Conservation (phyloP, 768 basidiomycete species). For the Mycena venus region DNA sequence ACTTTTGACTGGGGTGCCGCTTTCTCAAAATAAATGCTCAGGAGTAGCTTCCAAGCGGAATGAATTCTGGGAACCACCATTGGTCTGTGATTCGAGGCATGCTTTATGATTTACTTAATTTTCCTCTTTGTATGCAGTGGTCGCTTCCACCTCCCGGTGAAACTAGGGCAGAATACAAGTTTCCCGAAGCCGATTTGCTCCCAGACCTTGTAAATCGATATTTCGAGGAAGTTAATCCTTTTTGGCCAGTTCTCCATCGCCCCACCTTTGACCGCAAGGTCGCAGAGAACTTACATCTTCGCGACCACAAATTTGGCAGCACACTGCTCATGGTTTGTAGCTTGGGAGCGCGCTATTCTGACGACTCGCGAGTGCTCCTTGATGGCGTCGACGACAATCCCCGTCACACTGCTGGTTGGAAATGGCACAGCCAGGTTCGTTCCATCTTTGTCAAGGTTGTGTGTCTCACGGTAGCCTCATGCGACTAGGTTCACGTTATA, state of each 20-base stretch:
- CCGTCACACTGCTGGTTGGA: constrained; percentile 67
- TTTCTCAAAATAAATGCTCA: neutral
- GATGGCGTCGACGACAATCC: constrained; percentile 47
- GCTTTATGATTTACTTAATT: neutral
- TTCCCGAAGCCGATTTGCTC: constrained; percentile 68
- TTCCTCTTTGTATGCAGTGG: neutral
- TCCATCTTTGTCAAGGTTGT: neutral
- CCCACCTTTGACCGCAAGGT: constrained; percentile 73
- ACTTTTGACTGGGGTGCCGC: neutral
- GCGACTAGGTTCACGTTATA: constrained; percentile 46
- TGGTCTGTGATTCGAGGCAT: constrained; percentile 52
- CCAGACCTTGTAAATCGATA: constrained; percentile 69
- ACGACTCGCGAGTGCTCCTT: constrained; percentile 72
- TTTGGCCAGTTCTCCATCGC: constrained; percentile 78
- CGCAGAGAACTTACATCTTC: constrained; percentile 62
- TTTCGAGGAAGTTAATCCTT: constrained; percentile 62
- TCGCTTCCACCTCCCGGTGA: constrained; percentile 27
- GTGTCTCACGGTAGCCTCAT: constrained; percentile 3
- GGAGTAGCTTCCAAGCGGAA: constrained; percentile 49
- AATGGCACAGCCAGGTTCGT: constrained; percentile 59
- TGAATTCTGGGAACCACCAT: constrained; percentile 63
- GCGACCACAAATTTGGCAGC: constrained; percentile 59
- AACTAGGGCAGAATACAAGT: constrained; percentile 49
- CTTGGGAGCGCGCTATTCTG: constrained; percentile 67
- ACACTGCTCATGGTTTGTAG: constrained; percentile 54